Evolutionary conservation across 2,329 filamentous ascomycete species (phyloP).

Genomic region (Bipolaris bicolor): DNA sequence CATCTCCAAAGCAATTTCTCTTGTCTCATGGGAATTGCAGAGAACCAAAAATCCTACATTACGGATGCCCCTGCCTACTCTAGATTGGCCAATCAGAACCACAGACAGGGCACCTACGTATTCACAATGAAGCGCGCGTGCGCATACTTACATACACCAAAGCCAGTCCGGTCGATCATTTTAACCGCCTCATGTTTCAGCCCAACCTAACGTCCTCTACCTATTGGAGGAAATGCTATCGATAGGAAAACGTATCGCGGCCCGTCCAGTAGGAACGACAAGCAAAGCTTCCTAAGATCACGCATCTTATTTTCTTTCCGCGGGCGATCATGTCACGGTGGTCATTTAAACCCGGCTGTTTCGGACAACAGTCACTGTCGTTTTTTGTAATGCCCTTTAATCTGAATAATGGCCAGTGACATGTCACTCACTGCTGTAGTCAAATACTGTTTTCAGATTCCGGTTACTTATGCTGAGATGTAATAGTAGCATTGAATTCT

Average conservation of each 20-base stretch:
- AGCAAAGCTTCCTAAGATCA: too few species aligned
- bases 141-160: slow-evolving; percentile 17
- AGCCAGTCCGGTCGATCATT: slow-evolving; percentile 2
- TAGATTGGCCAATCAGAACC: slow-evolving; percentile 17
- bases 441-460: too few species aligned
- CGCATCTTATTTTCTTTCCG: too few species aligned
- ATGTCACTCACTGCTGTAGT: too few species aligned
- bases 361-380: too few species aligned
- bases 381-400: too few species aligned
- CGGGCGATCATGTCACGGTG: not conserved
- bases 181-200: slow-evolving; percentile 32
- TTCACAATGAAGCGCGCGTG: slow-evolving; percentile 23
- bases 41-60: slow-evolving; percentile 7
- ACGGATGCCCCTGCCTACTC: slow-evolving; percentile 3
- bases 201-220: slow-evolving; percentile 15
- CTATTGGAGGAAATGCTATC: slow-evolving; percentile 25
- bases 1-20: not conserved
- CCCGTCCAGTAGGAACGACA: slow-evolving; percentile 11
- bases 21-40: slow-evolving; percentile 9
- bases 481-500: too few species aligned
- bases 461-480: too few species aligned
- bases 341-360: slow-evolving; percentile 3
- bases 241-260: slow-evolving; percentile 22
- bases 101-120: slow-evolving; percentile 13
- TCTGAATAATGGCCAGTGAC: too few species aligned